phyloP scores from a whole-genome alignment of 257 asterid genomes.

The Lavandula angustifolia region DNA sequence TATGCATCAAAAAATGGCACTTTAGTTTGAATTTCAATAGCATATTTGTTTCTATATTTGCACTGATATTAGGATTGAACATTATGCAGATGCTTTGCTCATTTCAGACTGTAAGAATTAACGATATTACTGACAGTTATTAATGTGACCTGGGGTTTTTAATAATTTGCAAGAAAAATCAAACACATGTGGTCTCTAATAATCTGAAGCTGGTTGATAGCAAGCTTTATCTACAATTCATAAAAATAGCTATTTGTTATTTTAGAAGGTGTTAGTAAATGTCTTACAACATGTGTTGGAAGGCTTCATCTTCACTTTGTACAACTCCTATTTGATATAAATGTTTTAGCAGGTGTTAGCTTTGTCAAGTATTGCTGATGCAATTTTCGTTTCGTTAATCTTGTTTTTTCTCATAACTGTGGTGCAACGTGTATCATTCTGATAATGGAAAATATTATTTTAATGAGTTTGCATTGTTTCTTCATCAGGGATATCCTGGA shows the following conservation, averaged over 20 bases:
- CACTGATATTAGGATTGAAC: neutral
- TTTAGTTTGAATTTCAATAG: neutral
- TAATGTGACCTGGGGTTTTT: neutral
- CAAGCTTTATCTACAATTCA: no score
- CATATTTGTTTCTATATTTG: neutral
- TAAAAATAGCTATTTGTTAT: no score
- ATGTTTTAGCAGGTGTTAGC: conserved; percentile 12
- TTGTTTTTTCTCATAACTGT: neutral
- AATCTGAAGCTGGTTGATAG: conserved; percentile 5
- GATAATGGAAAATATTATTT: conserved; percentile 10
- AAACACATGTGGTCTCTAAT: conserved; percentile 15
- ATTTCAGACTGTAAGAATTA: neutral
- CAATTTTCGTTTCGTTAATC: conserved; percentile 5
- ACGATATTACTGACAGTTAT: neutral
- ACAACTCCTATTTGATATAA: neutral
- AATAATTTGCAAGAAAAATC: neutral
- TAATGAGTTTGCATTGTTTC: conserved; percentile 24
- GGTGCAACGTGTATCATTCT: conserved; percentile 15
- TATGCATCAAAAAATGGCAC: neutral
- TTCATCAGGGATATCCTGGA: conserved; percentile 94
- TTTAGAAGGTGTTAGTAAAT: no score
- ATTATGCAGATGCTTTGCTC: neutral
- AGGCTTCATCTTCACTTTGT: conserved; percentile 4
- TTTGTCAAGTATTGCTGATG: conserved; percentile 10
- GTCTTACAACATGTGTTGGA: no score